These are phyloP conservation scores for Jackrogersella multiformis DNA, from an alignment of 495 filamentous ascomycete species.

Conservation along the genomic window DNA sequence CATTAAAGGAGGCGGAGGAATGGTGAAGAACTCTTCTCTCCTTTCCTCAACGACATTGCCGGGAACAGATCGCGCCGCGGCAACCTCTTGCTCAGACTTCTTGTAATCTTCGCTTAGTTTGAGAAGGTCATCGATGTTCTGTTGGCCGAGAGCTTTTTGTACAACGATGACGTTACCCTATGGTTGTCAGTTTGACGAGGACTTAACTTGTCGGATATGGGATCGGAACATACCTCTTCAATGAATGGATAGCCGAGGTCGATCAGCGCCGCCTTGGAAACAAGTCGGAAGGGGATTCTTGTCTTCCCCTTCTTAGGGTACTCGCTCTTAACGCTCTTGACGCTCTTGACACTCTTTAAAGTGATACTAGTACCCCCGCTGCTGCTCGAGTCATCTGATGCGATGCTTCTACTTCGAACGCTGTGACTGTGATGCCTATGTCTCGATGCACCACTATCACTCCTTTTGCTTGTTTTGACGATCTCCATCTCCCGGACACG, in stretches of 20 bases:
- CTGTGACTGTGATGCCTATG: constrained; percentile 33
- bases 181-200: constrained; percentile 42
- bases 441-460: constrained; percentile 45
- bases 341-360: constrained; percentile 22
- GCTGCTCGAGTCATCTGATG: constrained; percentile 57
- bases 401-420: constrained; percentile 48
- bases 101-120: constrained; percentile 79
- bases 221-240: constrained; percentile 71
- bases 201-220: constrained; percentile 4
- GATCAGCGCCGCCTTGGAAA: constrained; percentile 78
- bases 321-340: constrained; percentile 61
- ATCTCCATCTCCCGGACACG: constrained; percentile 61
- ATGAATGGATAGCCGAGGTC: constrained; percentile 86
- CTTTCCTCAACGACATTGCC: constrained; percentile 54
- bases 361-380: constrained; percentile 51
- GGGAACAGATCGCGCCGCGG: constrained; percentile 48
- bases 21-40: constrained; percentile 42
- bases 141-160: constrained; percentile 80
- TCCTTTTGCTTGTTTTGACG: constrained; percentile 51
- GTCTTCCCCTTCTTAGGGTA: constrained; percentile 90
- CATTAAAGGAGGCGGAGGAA: constrained; percentile 47
- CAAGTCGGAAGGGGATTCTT: constrained; percentile 78
- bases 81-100: constrained; percentile 55
- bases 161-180: constrained; percentile 83
- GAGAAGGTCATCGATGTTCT: constrained; percentile 89